Evolutionary conservation across 2,329 filamentous ascomycete genomes (phyloP).

Genomic region (Calonectria hongkongensis): DNA sequence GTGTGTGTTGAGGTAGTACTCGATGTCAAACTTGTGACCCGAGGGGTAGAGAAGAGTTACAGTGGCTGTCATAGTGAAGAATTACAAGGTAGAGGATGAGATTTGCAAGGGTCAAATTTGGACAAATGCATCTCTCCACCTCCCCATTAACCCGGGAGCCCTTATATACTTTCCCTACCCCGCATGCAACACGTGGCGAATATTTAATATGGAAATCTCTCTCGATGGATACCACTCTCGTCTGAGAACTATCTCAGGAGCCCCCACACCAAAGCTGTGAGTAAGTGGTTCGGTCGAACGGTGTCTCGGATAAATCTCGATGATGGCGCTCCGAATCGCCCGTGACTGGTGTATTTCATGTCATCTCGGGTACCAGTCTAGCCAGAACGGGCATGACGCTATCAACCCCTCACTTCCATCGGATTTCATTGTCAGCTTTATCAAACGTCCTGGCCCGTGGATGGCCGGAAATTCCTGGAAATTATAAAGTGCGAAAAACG

Average conservation of each 20-base stretch:
- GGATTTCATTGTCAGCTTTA: not conserved
- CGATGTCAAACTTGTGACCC: slow-evolving; percentile 32
- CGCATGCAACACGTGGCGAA: slow-evolving; percentile 13
- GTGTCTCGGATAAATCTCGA: slow-evolving; percentile 10
- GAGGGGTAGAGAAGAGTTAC: slow-evolving; percentile 27
- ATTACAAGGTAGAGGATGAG: not conserved
- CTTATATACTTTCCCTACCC: slow-evolving; percentile 15
- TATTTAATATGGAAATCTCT: not conserved
- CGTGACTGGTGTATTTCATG: not conserved
- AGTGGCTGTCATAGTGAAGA: slow-evolving; percentile 6
- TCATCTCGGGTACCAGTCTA: not conserved
- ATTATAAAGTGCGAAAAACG: not conserved
- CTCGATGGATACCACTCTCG: not conserved
- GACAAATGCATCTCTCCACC: not conserved
- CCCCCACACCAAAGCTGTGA: slow-evolving; percentile 8
- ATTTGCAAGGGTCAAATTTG: not conserved
- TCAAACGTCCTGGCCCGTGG: not conserved
- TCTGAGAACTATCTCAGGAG: not conserved
- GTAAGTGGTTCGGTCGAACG: slow-evolving; percentile 24
- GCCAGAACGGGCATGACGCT: not conserved
- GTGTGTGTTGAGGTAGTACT: slow-evolving; percentile 30
- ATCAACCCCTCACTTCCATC: slow-evolving; percentile 17
- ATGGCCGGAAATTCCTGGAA: not conserved
- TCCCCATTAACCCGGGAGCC: not conserved
- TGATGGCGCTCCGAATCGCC: not conserved